A percentile compares a stretch with the other conserved stretches of the same genome.
phyloP scores from a whole-genome alignment of 176 grass and related monocot genomes.

The Aegilops speltoides region DNA sequence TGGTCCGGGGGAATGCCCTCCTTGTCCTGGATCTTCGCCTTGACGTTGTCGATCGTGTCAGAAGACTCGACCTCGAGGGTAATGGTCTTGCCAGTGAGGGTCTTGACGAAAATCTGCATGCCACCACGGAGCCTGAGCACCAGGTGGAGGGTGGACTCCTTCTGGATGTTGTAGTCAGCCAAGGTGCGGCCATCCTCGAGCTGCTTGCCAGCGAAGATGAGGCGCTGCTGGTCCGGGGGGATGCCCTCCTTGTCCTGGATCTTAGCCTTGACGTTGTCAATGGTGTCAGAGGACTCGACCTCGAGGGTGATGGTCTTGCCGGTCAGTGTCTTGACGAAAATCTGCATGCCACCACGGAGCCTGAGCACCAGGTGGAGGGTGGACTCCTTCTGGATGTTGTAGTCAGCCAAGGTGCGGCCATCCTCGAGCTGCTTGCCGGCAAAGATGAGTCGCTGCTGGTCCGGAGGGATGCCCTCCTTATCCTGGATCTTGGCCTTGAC shows the following conservation, averaged over 20 bases:
- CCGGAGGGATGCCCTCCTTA: conserved; percentile 75
- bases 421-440: conserved; percentile 81
- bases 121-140: no score
- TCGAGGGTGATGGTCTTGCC: conserved; percentile 71
- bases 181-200: conserved; percentile 51
- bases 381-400: conserved; percentile 88
- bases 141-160: conserved; percentile 54
- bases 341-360: conserved; percentile 41
- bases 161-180: conserved; percentile 58
- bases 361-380: conserved; percentile 18
- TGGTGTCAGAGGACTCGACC: no score
- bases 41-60: neutral
- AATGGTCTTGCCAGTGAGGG: conserved; percentile 72
- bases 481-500: conserved; percentile 86
- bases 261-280: no score
- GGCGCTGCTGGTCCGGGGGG: conserved; percentile 49
- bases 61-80: conserved; percentile 48
- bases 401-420: conserved; percentile 70
- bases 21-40: conserved; percentile 76
- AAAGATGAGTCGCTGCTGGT: conserved; percentile 81
- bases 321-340: conserved; percentile 65
- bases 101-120: conserved; percentile 77
- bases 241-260: conserved; percentile 77
- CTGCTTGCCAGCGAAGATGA: conserved; percentile 54
- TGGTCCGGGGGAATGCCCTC: conserved; percentile 68